Evolutionary conservation across 1,284 basidiomycete species (phyloP).

Genomic region (Rhizopogon hawkerae): DNA sequence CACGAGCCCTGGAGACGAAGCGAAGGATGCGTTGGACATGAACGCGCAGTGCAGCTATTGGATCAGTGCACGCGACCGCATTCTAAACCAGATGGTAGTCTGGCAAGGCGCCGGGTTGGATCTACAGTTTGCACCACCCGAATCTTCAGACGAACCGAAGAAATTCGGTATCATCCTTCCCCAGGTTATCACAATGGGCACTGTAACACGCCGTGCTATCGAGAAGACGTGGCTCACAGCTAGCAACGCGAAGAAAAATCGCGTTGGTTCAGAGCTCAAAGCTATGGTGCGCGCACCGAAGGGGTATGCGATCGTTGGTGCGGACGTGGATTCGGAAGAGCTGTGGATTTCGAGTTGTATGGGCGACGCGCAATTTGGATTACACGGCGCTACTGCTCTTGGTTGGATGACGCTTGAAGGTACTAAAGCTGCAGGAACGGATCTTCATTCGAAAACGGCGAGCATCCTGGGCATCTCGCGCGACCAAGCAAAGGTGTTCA

Average conservation of each 20-base stretch:
- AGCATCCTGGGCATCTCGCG: slow-evolving; percentile 88
- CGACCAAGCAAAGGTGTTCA: slow-evolving; percentile 98
- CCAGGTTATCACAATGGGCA: slow-evolving; percentile 97
- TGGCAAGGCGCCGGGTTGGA: slow-evolving; percentile 55
- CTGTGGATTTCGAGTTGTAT: slow-evolving; percentile 99
- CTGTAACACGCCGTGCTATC: slow-evolving; percentile 93
- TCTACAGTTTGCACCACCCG: slow-evolving; percentile 36
- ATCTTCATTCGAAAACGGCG: slow-evolving; percentile 96
- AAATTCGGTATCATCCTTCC: slow-evolving; percentile 91
- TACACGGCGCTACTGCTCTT: slow-evolving; percentile 94
- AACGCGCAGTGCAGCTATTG: slow-evolving; percentile 97
- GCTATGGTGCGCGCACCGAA: slow-evolving; percentile 93
- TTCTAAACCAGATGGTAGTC: slow-evolving; percentile 90
- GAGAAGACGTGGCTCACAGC: slow-evolving; percentile 99
- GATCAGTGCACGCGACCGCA: slow-evolving; percentile 91
- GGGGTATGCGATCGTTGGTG: slow-evolving; percentile 93
- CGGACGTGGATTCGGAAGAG: slow-evolving; percentile 98
- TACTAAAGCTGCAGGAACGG: slow-evolving; percentile 93
- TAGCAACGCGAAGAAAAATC: slow-evolving; percentile 95
- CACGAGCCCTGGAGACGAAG: slow-evolving; percentile 70
- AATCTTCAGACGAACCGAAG: slow-evolving; percentile 25
- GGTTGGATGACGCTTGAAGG: slow-evolving; percentile 99
- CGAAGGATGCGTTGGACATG: slow-evolving; percentile 82
- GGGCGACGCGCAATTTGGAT: slow-evolving; percentile 97
- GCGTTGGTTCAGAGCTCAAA: slow-evolving; percentile 96